Percentiles rank a stretch among this genome's conserved stretches.
Conservation (phyloP, 176 grass and related monocot species). For the Typha latifolia region DNA sequence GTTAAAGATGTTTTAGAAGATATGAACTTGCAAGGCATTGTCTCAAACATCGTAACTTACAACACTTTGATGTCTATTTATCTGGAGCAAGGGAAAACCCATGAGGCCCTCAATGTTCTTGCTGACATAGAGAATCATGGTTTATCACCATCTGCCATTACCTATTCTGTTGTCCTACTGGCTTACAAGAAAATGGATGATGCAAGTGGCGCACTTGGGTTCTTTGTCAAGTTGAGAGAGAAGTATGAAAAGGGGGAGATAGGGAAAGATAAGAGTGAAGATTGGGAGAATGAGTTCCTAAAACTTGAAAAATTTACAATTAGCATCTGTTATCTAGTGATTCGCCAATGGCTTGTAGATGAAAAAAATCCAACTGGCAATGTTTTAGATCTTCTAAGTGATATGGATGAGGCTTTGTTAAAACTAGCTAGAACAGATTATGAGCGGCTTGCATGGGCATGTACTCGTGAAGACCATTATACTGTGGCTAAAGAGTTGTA, state of each 20-base stretch:
- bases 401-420: slow-evolving; percentile 45
- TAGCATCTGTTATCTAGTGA: slow-evolving; percentile 34
- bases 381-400: slow-evolving; percentile 48
- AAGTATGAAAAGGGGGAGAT: slow-evolving; percentile 43
- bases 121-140: slow-evolving; percentile 34
- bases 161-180: slow-evolving; percentile 53
- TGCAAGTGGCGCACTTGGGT: slow-evolving; percentile 33
- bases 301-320: slow-evolving; percentile 53
- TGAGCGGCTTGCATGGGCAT: slow-evolving; percentile 71
- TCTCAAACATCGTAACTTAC: slow-evolving; percentile 57
- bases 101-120: slow-evolving; percentile 46
- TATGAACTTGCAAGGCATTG: slow-evolving; percentile 50
- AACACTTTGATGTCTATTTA: slow-evolving; percentile 73
- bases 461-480: slow-evolving; percentile 60
- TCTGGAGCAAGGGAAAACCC: slow-evolving; percentile 41
- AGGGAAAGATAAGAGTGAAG: slow-evolving; percentile 21
- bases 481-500: slow-evolving; percentile 66
- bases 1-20: slow-evolving; percentile 42
- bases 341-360: slow-evolving; percentile 41
- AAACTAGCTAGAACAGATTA: slow-evolving; percentile 28
- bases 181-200: slow-evolving; percentile 65
- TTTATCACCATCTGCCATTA: slow-evolving; percentile 45
- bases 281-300: slow-evolving; percentile 52
- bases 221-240: slow-evolving; percentile 51
- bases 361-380: slow-evolving; percentile 35